Conservation (phyloP, 2,329 filamentous ascomycete genomes). For the Graphiopsis chlorocephala region DNA sequence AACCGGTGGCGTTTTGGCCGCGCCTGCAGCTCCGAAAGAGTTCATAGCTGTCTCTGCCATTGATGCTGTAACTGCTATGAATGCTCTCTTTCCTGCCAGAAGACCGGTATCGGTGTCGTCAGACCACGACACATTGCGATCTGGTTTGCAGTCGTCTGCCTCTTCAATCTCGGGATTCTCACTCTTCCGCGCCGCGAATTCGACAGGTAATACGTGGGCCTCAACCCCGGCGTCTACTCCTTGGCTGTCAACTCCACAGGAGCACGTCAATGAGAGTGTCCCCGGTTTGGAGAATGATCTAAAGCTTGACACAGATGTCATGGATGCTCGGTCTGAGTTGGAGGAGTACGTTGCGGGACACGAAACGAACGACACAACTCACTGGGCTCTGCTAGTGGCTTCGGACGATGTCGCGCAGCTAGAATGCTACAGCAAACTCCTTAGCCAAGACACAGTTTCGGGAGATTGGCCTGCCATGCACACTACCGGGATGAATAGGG, state of each 20-base stretch:
- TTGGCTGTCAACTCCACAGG: neutral
- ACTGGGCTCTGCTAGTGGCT: neutral
- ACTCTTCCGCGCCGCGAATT: slow-evolving; percentile 40
- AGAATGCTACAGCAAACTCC: neutral
- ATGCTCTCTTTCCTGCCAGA: slow-evolving; percentile 77
- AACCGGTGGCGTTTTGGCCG: neutral
- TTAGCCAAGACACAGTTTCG: neutral
- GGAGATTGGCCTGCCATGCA: neutral
- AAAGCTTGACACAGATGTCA: neutral
- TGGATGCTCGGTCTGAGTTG: slow-evolving; percentile 11
- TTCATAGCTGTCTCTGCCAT: slow-evolving; percentile 60
- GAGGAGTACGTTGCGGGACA: slow-evolving; percentile 7
- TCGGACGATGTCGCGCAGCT: neutral
- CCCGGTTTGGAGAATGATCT: neutral
- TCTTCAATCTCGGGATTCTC: slow-evolving; percentile 51
- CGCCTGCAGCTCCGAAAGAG: neutral
- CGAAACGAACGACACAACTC: neutral
- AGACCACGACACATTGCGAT: slow-evolving; percentile 47
- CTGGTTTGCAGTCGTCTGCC: slow-evolving; percentile 46
- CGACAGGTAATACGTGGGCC: neutral
- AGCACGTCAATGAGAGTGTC: neutral
- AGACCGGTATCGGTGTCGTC: slow-evolving; percentile 59
- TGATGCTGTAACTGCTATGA: slow-evolving; percentile 76
- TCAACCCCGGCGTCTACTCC: neutral
- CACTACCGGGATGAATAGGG: neutral